These are phyloP conservation scores for Iberis pinnata DNA, from an alignment of 345 rosid species.

Conservation along the genomic window DNA sequence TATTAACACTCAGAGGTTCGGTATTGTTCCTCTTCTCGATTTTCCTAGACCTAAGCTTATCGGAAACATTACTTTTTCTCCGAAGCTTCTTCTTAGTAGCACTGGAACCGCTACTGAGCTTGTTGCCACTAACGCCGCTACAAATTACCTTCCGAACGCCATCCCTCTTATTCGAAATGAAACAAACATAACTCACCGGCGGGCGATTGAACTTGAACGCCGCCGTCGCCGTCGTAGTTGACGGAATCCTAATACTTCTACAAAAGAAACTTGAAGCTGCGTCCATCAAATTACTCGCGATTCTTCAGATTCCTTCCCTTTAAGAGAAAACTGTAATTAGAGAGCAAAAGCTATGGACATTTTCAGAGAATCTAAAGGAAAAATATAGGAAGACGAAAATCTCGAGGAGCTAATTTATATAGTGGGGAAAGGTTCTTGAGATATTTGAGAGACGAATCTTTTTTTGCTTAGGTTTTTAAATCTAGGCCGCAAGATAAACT, in stretches of 20 bases:
- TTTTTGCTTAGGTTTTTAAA: constrained; percentile 10
- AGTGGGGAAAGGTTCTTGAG: neutral
- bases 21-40: constrained; percentile 3
- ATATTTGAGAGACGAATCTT: constrained; percentile 20
- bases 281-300: constrained; percentile 32
- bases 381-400: neutral
- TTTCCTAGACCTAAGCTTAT: constrained; percentile 21
- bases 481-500: constrained; percentile 27
- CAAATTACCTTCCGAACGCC: constrained; percentile 21
- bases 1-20: constrained; percentile 16
- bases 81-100: constrained; percentile 41
- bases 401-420: constrained; percentile 8
- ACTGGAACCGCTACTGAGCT: constrained; percentile 19
- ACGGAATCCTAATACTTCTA: constrained; percentile 40
- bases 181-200: constrained; percentile 33
- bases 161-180: constrained; percentile 22
- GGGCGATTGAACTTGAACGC: constrained; percentile 30
- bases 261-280: constrained; percentile 40
- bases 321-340: neutral
- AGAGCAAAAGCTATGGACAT: constrained; percentile 13
- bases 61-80: constrained; percentile 25
- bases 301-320: constrained; percentile 1
- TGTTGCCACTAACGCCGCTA: constrained; percentile 19
- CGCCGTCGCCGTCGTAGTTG: constrained; percentile 5
- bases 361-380: neutral